phyloP scores from a whole-genome alignment of 129 eudicot species.

The Calendula officinalis region DNA sequence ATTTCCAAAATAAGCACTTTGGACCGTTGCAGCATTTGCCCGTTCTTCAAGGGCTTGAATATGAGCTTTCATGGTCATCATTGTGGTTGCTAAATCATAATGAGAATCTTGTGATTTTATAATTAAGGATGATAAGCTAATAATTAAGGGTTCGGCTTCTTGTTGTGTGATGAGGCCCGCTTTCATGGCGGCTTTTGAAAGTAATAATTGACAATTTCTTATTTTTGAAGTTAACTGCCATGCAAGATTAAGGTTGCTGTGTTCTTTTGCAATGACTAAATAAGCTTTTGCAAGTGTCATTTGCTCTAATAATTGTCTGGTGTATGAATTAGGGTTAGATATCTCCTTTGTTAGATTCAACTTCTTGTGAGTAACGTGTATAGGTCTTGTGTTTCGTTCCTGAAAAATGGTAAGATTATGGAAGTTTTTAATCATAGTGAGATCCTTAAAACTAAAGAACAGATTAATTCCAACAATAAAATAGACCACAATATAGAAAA shows the following conservation, averaged over 20 bases:
- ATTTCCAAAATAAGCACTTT: conserved; percentile 72
- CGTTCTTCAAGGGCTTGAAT: conserved; percentile 95
- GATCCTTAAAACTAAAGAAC: not conserved
- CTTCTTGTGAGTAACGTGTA: conserved; percentile 34
- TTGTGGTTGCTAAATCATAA: conserved; percentile 90
- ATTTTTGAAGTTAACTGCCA: conserved; percentile 74
- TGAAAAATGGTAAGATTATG: conserved; percentile 31
- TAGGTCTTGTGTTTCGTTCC: conserved; percentile 48
- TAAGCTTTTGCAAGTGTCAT: conserved; percentile 88
- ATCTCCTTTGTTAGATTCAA: conserved; percentile 55
- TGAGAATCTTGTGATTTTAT: conserved; percentile 85
- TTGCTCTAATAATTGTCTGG: conserved; percentile 75
- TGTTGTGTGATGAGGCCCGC: conserved; percentile 48
- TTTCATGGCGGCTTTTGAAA: conserved; percentile 47
- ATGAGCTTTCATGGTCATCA: conserved; percentile 86
- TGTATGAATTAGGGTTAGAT: conserved; percentile 51
- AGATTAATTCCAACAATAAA: not conserved
- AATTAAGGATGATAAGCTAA: conserved; percentile 57
- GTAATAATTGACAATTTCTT: conserved; percentile 65
- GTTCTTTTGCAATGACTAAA: conserved; percentile 76
- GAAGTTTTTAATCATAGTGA: not conserved
- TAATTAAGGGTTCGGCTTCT: conserved; percentile 74
- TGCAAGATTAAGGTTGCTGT: conserved; percentile 74
- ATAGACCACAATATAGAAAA: too few species aligned
- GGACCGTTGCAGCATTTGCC: conserved; percentile 73